phyloP scores from a whole-genome alignment of 2,329 filamentous ascomycete genomes.

The Lasiodiplodia gonubiensis region DNA sequence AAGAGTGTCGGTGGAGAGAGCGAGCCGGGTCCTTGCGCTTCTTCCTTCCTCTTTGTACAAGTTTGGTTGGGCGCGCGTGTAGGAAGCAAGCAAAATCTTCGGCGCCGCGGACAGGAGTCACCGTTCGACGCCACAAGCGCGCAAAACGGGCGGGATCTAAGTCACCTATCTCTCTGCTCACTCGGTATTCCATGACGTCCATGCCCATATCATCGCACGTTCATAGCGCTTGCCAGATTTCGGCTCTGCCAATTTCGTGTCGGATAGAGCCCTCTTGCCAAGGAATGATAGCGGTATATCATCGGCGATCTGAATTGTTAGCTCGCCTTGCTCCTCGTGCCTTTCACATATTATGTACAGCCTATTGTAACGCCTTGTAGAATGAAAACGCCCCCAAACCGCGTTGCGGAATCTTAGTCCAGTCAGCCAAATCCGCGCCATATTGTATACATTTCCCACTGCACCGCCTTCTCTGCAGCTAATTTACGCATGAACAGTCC shows the following conservation, averaged over 20 bases:
- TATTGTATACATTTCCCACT: not conserved
- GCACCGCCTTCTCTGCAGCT: constrained; percentile 1
- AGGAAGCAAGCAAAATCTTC: constrained; percentile 25
- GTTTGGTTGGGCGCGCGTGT: constrained; percentile 15
- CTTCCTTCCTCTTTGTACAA: not conserved
- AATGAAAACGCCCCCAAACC: not conserved
- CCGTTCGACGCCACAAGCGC: not conserved
- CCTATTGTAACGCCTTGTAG: too few species aligned
- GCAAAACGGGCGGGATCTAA: not conserved
- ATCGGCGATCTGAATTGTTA: not conserved
- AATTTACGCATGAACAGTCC: not conserved
- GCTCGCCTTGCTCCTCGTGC: not conserved
- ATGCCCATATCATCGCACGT: not conserved
- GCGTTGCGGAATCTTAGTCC: too few species aligned
- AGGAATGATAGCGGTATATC: not conserved
- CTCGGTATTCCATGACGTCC: not conserved
- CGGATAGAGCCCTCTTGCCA: not conserved
- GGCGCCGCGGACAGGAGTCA: constrained; percentile 1
- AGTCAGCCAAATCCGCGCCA: not conserved
- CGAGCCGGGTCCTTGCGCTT: too few species aligned
- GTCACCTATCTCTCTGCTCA: not conserved
- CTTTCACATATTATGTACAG: not conserved
- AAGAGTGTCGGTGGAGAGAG: not conserved
- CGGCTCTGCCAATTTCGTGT: not conserved
- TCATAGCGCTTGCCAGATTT: not conserved